These are phyloP conservation scores for Neurospora sp. DNA, from an alignment of 495 filamentous ascomycete species.

Conservation along the genomic window DNA sequence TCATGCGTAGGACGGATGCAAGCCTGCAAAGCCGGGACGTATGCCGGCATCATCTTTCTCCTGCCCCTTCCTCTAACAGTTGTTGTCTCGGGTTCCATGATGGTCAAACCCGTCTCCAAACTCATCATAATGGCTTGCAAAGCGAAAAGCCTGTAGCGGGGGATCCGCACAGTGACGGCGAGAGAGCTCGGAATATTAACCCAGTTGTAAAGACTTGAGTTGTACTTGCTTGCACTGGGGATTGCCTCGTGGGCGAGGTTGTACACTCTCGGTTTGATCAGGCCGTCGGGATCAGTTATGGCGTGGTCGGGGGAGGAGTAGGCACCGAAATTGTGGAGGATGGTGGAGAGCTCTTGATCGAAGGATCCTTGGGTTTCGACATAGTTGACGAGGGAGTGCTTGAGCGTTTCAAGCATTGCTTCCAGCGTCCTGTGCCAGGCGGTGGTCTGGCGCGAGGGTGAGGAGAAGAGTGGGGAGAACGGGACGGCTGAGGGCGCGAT, in stretches of 20 bases:
- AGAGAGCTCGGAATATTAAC: background rate
- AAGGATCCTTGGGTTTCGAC: background rate
- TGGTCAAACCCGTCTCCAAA: background rate
- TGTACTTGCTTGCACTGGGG: background rate
- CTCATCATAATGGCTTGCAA: background rate
- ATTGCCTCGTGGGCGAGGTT: background rate
- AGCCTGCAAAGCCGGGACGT: background rate
- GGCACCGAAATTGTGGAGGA: background rate
- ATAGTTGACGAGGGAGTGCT: background rate
- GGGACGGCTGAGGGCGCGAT: background rate
- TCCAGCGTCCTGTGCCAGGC: background rate
- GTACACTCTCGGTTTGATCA: background rate
- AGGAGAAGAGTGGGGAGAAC: background rate
- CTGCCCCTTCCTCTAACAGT: background rate
- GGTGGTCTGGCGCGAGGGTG: background rate
- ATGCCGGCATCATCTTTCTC: background rate
- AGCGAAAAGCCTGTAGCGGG: background rate
- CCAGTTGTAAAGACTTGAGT: background rate
- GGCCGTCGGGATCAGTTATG: background rate
- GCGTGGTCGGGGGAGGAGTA: background rate
- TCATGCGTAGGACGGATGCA: background rate
- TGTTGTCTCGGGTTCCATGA: background rate
- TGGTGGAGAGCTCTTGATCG: background rate
- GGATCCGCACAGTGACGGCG: background rate
- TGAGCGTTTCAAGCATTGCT: background rate